These are phyloP conservation scores for Verticillium nonalfalfae DNA, from an alignment of 2,329 filamentous ascomycete species.

Conservation along the genomic window DNA sequence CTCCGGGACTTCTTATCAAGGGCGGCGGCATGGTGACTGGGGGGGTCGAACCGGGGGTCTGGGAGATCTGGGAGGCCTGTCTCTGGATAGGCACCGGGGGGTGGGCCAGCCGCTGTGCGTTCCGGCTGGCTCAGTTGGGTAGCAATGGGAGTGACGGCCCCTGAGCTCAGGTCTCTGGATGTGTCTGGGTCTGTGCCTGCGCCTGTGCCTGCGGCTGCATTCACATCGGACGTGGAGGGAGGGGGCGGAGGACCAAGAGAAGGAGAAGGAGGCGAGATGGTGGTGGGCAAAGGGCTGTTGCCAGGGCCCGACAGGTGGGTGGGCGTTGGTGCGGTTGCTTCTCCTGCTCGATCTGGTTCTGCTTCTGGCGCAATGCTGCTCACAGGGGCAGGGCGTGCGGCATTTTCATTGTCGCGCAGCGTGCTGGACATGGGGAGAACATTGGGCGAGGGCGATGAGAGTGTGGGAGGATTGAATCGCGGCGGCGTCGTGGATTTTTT, in stretches of 20 bases:
- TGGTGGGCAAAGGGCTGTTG: conserved; percentile 3
- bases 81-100: conserved; percentile 12
- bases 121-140: not conserved
- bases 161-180: conserved; percentile 1
- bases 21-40: conserved; percentile 22
- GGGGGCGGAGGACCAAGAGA: not conserved
- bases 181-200: not conserved
- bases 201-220: not conserved
- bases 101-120: conserved; percentile 2
- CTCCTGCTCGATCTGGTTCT: conserved; percentile 6
- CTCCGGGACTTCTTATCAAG: conserved; percentile 42
- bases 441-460: conserved; percentile 35
- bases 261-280: not conserved
- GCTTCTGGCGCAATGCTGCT: conserved; percentile 23
- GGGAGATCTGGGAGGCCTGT: not conserved
- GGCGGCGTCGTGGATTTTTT: not conserved
- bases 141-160: conserved; percentile 1
- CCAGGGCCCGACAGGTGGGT: not conserved
- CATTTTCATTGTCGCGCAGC: conserved; percentile 46
- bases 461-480: conserved; percentile 20
- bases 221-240: not conserved
- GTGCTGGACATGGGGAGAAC: conserved; percentile 53
- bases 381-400: conserved; percentile 42
- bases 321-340: not conserved
- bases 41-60: conserved; percentile 7